Evolutionary conservation across 805 yeast genomes (phyloP), one percentile per base, ranked within the genome.

Genomic region (Candida parachauliodes): DNA sequence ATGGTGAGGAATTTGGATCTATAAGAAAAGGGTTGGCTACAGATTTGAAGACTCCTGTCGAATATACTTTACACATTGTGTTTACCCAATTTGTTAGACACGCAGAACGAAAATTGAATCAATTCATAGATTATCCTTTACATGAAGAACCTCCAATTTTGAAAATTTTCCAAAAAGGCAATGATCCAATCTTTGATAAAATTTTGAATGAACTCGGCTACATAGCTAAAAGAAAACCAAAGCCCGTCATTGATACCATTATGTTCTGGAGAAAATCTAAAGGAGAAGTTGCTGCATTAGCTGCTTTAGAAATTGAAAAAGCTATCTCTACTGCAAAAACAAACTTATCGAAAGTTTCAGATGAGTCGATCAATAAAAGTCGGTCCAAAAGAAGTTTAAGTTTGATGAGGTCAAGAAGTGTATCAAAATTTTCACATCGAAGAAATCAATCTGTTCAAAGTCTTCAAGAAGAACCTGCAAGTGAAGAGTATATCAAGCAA

Each of bases 261-360:
- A 89, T 93, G 98, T 89, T 86, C 55, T 93, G 99, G 99, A 74
- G 98, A 43, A 87, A 91, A 56, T 79, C 91, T 2, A 93, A 93
- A 58, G 81, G 94, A 10, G 98, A 91, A 50, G 81, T 84, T 3
- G 87, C 95, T 2, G 51, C 62, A 4, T 52, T 68, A 59, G 74
- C 73, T 2, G 65, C 69, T 2, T 43, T 54, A 1, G 73, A 68
- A 38, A 65, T 68, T 11, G 74, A 68, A 28, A 26, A 37, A 27
- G 36, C 36, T 4, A 5, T 39, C 14, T 32, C 31, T 3, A 15
- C 34, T 2, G 45, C 45, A 7, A 65, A 74, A 59, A 79, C 83
- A 1, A 72, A 38, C 18, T 30, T 47, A 21, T 25, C 41, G n/a
- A 41, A 33, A 26, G 45, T 35, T 21, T 34, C 41, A 18, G 48